Evolutionary conservation across 768 basidiomycete genomes (phyloP).

Genomic region (Lactarius hatsudake): DNA sequence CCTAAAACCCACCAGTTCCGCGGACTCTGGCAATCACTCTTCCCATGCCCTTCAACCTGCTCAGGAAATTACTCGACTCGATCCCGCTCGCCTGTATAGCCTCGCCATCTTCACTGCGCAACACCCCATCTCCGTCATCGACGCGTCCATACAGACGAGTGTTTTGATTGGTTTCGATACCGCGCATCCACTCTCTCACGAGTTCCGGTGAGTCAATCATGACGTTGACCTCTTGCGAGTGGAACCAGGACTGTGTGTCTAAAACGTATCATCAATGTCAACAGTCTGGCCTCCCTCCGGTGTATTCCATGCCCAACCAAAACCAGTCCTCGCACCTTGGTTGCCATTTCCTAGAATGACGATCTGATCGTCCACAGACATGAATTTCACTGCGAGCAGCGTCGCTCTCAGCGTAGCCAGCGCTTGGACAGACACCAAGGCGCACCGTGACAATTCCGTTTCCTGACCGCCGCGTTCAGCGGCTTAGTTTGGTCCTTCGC

Average conservation of each 20-base stretch:
- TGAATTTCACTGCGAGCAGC: slow-evolving; percentile 51
- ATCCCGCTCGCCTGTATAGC: slow-evolving; percentile 25
- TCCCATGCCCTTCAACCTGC: slow-evolving; percentile 18
- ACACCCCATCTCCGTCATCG: slow-evolving; percentile 22
- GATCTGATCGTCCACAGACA: slow-evolving; percentile 61
- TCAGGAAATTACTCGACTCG: slow-evolving; percentile 8
- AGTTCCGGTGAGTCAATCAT: slow-evolving; percentile 49
- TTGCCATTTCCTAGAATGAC: slow-evolving; percentile 71
- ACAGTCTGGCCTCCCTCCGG: slow-evolving; percentile 13
- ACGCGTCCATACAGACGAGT: slow-evolving; percentile 36
- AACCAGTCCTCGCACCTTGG: slow-evolving; percentile 42
- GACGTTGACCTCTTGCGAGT: slow-evolving; percentile 66
- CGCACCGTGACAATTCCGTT: slow-evolving; percentile 65
- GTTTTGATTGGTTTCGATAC: slow-evolving; percentile 45
- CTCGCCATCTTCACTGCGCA: slow-evolving; percentile 19
- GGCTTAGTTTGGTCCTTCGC: slow-evolving; percentile 65
- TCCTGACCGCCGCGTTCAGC: slow-evolving; percentile 61
- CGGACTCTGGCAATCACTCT: neutral
- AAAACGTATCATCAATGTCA: neutral
- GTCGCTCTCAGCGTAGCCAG: slow-evolving; percentile 3
- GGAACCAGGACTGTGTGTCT: slow-evolving; percentile 71
- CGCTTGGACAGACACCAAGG: slow-evolving; percentile 4
- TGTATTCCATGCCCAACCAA: neutral
- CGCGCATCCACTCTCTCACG: slow-evolving; percentile 46
- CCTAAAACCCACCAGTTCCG: slow-evolving; percentile 16